Conservation (phyloP, 495 filamentous ascomycete genomes). For the Trichodelitschia bisporula region DNA sequence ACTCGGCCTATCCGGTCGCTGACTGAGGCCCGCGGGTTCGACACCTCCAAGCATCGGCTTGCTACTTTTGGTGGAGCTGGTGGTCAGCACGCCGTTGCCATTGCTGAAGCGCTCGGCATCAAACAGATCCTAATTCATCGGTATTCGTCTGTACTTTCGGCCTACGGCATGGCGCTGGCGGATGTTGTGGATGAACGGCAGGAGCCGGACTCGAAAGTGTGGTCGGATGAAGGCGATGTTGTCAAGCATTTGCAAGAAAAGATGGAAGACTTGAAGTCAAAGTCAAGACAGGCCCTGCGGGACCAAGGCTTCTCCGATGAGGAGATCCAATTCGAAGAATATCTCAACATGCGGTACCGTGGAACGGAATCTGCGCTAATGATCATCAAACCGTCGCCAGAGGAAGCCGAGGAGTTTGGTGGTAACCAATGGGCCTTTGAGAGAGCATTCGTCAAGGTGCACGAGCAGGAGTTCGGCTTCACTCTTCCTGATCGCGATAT, state of each 20-base stretch:
- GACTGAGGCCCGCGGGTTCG: conserved; percentile 83
- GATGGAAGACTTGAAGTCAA: conserved; percentile 41
- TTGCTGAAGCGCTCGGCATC: conserved; percentile 74
- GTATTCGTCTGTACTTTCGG: conserved; percentile 85
- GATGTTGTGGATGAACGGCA: conserved; percentile 88
- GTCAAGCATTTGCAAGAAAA: conserved; percentile 18
- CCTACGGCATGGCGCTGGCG: conserved; percentile 90
- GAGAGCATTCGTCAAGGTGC: conserved; percentile 60
- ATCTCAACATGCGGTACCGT: conserved; percentile 72
- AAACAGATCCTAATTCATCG: conserved; percentile 68
- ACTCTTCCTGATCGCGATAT: conserved; percentile 73
- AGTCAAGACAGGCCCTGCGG: conserved; percentile 33
- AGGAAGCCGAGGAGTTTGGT: conserved; percentile 28
- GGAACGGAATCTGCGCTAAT: conserved; percentile 76
- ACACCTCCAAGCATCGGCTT: conserved; percentile 69
- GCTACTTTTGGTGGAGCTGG: conserved; percentile 90
- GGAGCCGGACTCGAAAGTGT: conserved; percentile 68
- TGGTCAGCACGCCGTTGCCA: conserved; percentile 89
- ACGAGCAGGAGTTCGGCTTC: conserved; percentile 89
- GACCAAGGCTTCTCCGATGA: conserved; percentile 53
- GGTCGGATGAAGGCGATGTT: conserved; percentile 29
- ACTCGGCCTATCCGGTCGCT: conserved; percentile 74
- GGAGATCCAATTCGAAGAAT: conserved; percentile 61
- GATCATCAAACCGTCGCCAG: conserved; percentile 38
- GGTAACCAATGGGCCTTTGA: conserved; percentile 57